phyloP scores from a whole-genome alignment of 2,329 filamentous ascomycete genomes.

The Alternaria postmessia region DNA sequence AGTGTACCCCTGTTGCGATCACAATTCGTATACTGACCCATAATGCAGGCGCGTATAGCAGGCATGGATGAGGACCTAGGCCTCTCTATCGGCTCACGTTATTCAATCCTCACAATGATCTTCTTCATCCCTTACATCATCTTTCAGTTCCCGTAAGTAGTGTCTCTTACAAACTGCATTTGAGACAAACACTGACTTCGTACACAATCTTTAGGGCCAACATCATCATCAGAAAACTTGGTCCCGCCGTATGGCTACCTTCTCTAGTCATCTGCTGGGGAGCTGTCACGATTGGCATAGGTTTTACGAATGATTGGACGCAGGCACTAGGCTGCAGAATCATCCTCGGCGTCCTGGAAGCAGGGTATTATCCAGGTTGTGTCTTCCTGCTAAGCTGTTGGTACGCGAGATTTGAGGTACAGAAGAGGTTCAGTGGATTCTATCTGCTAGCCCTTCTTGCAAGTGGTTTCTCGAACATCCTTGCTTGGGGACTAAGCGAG shows the following conservation, averaged over 20 bases:
- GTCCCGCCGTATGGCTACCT: constrained; percentile 37
- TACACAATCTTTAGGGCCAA: background rate
- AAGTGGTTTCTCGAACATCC: constrained; percentile 40
- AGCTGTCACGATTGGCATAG: constrained; percentile 27
- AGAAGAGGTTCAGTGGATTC: constrained; percentile 30
- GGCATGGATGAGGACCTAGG: constrained; percentile 29
- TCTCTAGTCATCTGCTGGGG: constrained; percentile 36
- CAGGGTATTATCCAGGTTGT: constrained; percentile 29
- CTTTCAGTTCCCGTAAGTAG: constrained; percentile 35
- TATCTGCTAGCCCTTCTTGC: constrained; percentile 36
- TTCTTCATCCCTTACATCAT: constrained; percentile 27
- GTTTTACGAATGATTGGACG: constrained; percentile 28
- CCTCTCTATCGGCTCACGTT: constrained; percentile 23
- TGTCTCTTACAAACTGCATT: background rate
- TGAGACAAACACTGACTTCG: background rate
- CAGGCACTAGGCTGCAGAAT: constrained; percentile 21
- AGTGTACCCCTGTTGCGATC: background rate
- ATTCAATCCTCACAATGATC: constrained; percentile 20
- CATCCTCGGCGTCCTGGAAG: constrained; percentile 29
- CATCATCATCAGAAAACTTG: constrained; percentile 32
- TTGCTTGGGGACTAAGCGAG: constrained; percentile 42
- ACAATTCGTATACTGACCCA: background rate
- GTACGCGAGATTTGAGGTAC: constrained; percentile 32
- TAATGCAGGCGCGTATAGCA: constrained; percentile 4
- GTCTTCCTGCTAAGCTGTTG: constrained; percentile 30